These are phyloP conservation scores for Ustilago trichophora DNA, from an alignment of 1,284 basidiomycete species.

Conservation along the genomic window DNA sequence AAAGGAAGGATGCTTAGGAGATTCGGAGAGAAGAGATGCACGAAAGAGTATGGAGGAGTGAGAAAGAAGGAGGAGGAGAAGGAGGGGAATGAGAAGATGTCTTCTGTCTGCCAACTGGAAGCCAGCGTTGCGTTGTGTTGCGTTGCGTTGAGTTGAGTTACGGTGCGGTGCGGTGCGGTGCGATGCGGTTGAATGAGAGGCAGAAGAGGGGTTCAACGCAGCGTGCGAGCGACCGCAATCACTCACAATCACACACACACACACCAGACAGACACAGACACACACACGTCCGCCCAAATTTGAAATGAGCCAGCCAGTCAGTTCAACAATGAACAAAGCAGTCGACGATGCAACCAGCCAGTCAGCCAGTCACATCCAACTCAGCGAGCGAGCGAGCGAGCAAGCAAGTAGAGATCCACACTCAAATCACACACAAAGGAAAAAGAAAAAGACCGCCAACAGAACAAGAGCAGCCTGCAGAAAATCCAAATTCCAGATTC, in stretches of 20 bases:
- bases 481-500: no score
- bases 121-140: conserved; percentile 12
- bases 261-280: neutral
- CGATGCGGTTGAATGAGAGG: no score
- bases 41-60: neutral
- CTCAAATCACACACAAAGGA: no score
- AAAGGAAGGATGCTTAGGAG: conserved; percentile 8
- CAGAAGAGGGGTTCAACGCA: conserved; percentile 27
- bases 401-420: no score
- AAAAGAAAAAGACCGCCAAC: no score
- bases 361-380: neutral
- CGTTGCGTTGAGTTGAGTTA: no score
- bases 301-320: neutral
- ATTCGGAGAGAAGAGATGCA: conserved; percentile 14
- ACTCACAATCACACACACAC: neutral
- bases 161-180: no score
- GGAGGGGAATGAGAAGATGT: neutral
- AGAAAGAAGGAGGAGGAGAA: conserved; percentile 1
- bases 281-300: neutral
- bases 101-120: conserved; percentile 3
- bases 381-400: neutral
- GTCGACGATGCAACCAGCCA: neutral
- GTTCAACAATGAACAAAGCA: no score
- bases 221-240: no score
- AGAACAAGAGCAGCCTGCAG: no score